Percentiles rank a stretch among this genome's conserved stretches.
Evolutionary conservation across 495 filamentous ascomycete species (phyloP).

Genomic region (Polyplosphaeria fusca): DNA sequence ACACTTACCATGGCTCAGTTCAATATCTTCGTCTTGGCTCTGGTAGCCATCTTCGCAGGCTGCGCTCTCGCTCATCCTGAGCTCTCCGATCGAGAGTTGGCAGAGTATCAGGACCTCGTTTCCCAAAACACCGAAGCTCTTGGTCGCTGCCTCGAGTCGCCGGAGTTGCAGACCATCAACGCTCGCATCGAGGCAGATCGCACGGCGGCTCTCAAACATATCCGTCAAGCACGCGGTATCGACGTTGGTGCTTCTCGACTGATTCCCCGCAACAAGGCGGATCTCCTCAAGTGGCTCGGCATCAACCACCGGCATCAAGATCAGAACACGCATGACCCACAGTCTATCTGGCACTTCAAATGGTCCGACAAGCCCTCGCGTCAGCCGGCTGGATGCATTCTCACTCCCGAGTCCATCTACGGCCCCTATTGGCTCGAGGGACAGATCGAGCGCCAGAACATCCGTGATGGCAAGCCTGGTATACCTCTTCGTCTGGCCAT

Average conservation of each 20-base stretch:
- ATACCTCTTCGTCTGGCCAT: slow-evolving; percentile 6
- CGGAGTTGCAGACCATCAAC: not conserved
- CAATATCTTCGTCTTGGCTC: too few relatives aligned
- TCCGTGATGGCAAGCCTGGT: not conserved
- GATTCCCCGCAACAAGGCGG: not conserved
- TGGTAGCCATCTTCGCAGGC: not conserved
- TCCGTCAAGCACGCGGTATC: not conserved
- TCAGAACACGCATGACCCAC: not conserved
- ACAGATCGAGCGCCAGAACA: not conserved
- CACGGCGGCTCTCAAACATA: not conserved
- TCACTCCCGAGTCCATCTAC: slow-evolving; percentile 11
- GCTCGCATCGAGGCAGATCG: not conserved
- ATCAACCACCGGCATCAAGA: not conserved
- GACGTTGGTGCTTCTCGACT: not conserved
- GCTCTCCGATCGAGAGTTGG: slow-evolving; percentile 2
- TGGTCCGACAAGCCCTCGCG: not conserved
- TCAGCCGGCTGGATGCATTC: not conserved
- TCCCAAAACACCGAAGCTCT: slow-evolving; percentile 8
- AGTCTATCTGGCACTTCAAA: slow-evolving; percentile 4
- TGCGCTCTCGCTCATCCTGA: not conserved
- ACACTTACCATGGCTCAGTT: too few relatives aligned
- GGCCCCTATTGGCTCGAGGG: slow-evolving; percentile 12
- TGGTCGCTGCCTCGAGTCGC: slow-evolving; percentile 5
- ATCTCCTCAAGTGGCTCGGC: not conserved
- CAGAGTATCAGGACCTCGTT: not conserved